These are phyloP conservation scores for Daldinia decipiens DNA, from an alignment of 495 filamentous ascomycete genomes.

Conservation along the genomic window DNA sequence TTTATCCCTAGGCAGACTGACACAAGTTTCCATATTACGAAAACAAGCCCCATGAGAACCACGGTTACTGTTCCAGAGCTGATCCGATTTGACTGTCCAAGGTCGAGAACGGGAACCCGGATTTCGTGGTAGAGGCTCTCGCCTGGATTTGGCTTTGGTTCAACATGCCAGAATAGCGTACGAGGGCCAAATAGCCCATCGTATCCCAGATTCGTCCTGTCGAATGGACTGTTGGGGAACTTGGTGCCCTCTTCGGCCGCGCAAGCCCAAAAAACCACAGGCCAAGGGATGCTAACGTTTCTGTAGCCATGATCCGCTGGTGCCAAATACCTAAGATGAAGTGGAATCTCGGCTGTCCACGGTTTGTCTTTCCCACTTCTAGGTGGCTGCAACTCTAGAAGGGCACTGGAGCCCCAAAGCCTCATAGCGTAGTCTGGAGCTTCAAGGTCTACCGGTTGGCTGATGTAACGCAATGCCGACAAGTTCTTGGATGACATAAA, in stretches of 20 bases:
- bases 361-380: slow-evolving; percentile 40
- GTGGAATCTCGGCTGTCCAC: slow-evolving; percentile 82
- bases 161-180: slow-evolving; percentile 88
- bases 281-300: slow-evolving; percentile 69
- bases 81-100: slow-evolving; percentile 66
- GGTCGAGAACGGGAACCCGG: slow-evolving; percentile 79
- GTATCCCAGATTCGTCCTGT: slow-evolving; percentile 83
- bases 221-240: slow-evolving; percentile 86
- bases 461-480: slow-evolving; percentile 69
- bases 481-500: slow-evolving; percentile 82
- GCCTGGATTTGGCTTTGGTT: slow-evolving; percentile 60
- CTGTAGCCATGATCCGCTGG: slow-evolving; percentile 64
- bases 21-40: slow-evolving; percentile 75
- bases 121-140: slow-evolving; percentile 66
- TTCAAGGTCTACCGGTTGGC: slow-evolving; percentile 90
- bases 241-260: slow-evolving; percentile 74
- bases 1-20: slow-evolving; percentile 52
- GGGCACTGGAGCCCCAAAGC: slow-evolving; percentile 81
- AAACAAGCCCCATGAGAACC: slow-evolving; percentile 77
- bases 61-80: slow-evolving; percentile 75
- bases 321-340: slow-evolving; percentile 87
- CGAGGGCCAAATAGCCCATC: slow-evolving; percentile 82
- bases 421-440: slow-evolving; percentile 83
- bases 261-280: slow-evolving; percentile 94
- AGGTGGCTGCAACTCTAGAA: slow-evolving; percentile 77